A percentile compares a stretch with the other conserved stretches of the same genome.
Conservation (phyloP, 2,329 filamentous ascomycete species). For the Botrytis paeoniae region DNA sequence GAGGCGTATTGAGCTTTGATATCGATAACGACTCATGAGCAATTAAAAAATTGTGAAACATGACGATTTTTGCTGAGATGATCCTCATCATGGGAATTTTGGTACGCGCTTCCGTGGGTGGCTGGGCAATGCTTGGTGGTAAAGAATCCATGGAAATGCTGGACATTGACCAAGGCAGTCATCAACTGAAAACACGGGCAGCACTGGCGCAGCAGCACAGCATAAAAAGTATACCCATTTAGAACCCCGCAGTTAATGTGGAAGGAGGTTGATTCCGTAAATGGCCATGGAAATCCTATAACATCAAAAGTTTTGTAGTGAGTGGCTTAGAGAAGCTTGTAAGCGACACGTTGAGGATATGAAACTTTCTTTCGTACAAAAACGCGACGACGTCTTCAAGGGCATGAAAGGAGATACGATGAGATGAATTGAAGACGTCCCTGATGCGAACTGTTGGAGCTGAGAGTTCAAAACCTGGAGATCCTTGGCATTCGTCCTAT, state of each 20-base stretch:
- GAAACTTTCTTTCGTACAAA: not conserved
- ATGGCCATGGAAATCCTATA: not conserved
- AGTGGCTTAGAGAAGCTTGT: not conserved
- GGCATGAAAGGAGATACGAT: not conserved
- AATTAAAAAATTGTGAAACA: not conserved
- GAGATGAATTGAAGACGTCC: not conserved
- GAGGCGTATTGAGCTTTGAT: not conserved
- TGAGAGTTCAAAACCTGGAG: not conserved
- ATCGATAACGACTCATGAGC: slow-evolving; percentile 1
- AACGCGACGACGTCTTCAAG: not conserved
- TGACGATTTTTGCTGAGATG: not conserved
- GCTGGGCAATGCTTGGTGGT: not conserved
- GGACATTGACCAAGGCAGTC: not conserved
- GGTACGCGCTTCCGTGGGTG: slow-evolving; percentile 6
- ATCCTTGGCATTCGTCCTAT: not conserved
- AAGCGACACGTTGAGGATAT: not conserved
- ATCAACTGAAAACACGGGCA: not conserved
- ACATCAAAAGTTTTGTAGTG: not conserved
- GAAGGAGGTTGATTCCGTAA: not conserved
- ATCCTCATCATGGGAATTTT: not conserved
- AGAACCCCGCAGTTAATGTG: not conserved
- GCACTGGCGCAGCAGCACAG: not conserved
- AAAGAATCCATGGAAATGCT: not conserved
- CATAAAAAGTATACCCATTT: not conserved
- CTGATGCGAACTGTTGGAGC: not conserved